Conservation (phyloP, 495 filamentous ascomycete genomes). For the Penicillium arizonense region DNA sequence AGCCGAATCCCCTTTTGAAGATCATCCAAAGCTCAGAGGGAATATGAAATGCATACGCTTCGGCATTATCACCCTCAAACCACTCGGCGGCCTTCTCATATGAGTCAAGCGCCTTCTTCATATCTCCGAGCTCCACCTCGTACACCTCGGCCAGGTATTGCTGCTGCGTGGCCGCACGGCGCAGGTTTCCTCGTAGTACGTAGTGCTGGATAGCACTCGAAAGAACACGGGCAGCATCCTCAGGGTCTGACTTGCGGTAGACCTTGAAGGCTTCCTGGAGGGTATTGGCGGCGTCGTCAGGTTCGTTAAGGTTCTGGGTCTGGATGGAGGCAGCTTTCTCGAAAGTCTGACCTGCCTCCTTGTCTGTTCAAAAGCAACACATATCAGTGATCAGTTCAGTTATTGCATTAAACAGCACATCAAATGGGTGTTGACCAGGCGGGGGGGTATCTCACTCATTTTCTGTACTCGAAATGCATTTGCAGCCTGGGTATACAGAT, state of each 20-base stretch:
- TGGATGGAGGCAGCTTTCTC: slow-evolving; percentile 78
- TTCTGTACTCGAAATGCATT: slow-evolving; percentile 78
- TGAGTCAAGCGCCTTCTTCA: slow-evolving; percentile 69
- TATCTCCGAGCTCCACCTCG: slow-evolving; percentile 75
- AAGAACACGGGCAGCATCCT: slow-evolving; percentile 74
- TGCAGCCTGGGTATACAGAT: slow-evolving; percentile 76
- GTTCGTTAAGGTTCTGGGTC: slow-evolving; percentile 73
- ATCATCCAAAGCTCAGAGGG: neutral
- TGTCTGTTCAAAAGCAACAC: slow-evolving; percentile 45
- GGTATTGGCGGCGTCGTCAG: slow-evolving; percentile 83
- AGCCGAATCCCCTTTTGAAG: neutral
- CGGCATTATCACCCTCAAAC: slow-evolving; percentile 85
- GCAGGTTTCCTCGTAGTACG: slow-evolving; percentile 78
- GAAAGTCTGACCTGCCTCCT: slow-evolving; percentile 77
- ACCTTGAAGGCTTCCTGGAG: slow-evolving; percentile 78
- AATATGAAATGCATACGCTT: slow-evolving; percentile 57
- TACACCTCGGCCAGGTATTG: slow-evolving; percentile 81
- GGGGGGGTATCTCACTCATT: slow-evolving; percentile 49
- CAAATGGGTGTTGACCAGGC: neutral
- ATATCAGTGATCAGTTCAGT: neutral
- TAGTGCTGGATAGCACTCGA: slow-evolving; percentile 75
- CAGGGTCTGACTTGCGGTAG: slow-evolving; percentile 76
- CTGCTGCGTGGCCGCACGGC: slow-evolving; percentile 83
- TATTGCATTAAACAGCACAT: neutral
- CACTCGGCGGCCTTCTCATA: slow-evolving; percentile 81